Conservation (phyloP, 331 rosid species). For the Rosa hybrid region DNA sequence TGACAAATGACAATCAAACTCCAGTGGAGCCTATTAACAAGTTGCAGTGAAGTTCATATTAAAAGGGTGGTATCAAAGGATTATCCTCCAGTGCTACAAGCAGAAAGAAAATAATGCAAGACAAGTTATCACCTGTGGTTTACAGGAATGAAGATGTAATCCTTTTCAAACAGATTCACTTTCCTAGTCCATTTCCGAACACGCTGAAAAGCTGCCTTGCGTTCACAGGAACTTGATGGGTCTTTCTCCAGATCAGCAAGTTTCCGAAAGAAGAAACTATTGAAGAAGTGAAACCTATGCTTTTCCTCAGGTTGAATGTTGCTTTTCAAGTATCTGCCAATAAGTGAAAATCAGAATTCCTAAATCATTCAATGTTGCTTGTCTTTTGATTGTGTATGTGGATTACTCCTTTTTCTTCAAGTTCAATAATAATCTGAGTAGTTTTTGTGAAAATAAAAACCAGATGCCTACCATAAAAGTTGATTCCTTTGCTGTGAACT, state of each 20-base stretch:
- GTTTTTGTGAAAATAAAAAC: background rate
- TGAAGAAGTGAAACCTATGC: constrained; percentile 77
- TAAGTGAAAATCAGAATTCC: constrained; percentile 16
- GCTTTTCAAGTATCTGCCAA: constrained; percentile 68
- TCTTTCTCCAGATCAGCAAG: constrained; percentile 90
- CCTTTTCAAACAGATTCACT: constrained; percentile 73
- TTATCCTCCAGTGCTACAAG: constrained; percentile 18
- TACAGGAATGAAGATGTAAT: constrained; percentile 88
- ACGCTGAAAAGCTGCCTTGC: constrained; percentile 76
- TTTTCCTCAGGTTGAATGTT: constrained; percentile 61
- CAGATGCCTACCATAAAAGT: background rate
- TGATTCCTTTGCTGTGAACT: background rate
- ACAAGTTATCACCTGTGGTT: constrained; percentile 70
- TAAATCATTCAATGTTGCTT: background rate
- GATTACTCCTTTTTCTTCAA: background rate
- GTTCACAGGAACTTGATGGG: constrained; percentile 75
- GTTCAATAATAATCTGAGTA: background rate
- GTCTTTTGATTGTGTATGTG: too few species aligned
- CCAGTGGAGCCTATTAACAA: constrained; percentile 81
- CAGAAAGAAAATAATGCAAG: constrained; percentile 10
- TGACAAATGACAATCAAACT: constrained; percentile 89
- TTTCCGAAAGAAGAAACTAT: constrained; percentile 94
- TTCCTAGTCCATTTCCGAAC: constrained; percentile 94
- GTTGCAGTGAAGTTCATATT: constrained; percentile 23
- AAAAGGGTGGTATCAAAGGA: constrained; percentile 26